These are phyloP conservation scores for Musa schizocarpa DNA, from an alignment of 176 grass and related monocot species.

Conservation along the genomic window DNA sequence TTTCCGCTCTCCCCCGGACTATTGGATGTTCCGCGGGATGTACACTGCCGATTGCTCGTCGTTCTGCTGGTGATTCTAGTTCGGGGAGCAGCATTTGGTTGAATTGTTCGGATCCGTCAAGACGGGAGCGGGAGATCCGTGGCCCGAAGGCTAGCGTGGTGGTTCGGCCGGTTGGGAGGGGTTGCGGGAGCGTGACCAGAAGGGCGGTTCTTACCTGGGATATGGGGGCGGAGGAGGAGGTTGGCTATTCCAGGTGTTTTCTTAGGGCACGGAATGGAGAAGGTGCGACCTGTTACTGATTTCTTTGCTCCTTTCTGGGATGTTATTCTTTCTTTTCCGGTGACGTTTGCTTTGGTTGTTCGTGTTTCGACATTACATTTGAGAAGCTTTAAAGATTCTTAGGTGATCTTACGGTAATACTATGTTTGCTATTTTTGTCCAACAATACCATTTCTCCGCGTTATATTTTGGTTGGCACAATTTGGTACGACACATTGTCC, in stretches of 20 bases:
- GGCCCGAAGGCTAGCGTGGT: slow-evolving; percentile 28
- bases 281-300: slow-evolving; percentile 34
- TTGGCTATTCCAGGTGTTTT: slow-evolving; percentile 32
- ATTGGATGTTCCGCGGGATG: not conserved
- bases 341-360: not conserved
- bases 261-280: slow-evolving; percentile 44
- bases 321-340: not conserved
- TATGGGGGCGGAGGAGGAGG: slow-evolving; percentile 79
- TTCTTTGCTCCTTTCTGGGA: not conserved
- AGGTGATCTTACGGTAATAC: no score
- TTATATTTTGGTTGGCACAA: no score
- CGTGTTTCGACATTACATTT: no score
- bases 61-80: slow-evolving; percentile 18
- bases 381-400: no score
- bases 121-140: slow-evolving; percentile 22
- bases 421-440: no score
- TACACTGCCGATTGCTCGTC: not conserved
- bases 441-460: no score
- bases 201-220: slow-evolving; percentile 70
- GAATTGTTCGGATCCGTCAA: slow-evolving; percentile 17
- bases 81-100: slow-evolving; percentile 31
- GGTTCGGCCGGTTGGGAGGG: slow-evolving; percentile 18
- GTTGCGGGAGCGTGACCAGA: slow-evolving; percentile 23
- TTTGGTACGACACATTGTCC: no score
- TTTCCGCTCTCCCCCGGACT: not conserved